A percentile compares a stretch with the other conserved stretches of the same genome.
These are phyloP conservation scores for Prunus kanzakura DNA, from an alignment of 306 rosid species.

Conservation along the genomic window DNA sequence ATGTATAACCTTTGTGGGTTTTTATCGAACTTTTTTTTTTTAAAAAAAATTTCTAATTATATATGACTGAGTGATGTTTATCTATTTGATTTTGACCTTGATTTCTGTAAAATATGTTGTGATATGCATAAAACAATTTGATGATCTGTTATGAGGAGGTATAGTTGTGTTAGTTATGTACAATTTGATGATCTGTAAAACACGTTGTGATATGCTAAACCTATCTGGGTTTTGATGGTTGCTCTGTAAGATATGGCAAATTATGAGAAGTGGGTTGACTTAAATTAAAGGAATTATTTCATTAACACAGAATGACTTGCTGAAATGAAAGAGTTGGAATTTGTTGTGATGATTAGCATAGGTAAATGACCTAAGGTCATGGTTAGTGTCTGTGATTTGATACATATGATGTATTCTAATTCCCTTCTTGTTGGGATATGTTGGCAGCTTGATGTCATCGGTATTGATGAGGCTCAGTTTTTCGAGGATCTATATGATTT, in stretches of 20 bases:
- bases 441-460: slow-evolving; percentile 82
- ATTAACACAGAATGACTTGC: no score
- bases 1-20: background rate
- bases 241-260: background rate
- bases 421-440: background rate
- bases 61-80: background rate
- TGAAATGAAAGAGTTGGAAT: background rate
- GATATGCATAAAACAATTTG: background rate
- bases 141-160: background rate
- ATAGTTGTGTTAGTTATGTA: background rate
- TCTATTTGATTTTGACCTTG: background rate
- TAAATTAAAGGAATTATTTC: background rate
- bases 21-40: background rate
- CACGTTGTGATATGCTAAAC: no score
- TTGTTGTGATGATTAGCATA: background rate
- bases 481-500: slow-evolving; percentile 84
- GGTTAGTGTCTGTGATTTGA: background rate
- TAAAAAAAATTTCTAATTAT: no score
- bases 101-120: background rate
- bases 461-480: slow-evolving; percentile 93
- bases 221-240: background rate
- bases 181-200: background rate
- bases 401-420: background rate
- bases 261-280: background rate
- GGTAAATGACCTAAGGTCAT: background rate